A percentile compares a stretch with the other conserved stretches of the same genome.
Evolutionary conservation across 2,329 filamentous ascomycete genomes (phyloP).

Genomic region (Cercospora nicotianae): DNA sequence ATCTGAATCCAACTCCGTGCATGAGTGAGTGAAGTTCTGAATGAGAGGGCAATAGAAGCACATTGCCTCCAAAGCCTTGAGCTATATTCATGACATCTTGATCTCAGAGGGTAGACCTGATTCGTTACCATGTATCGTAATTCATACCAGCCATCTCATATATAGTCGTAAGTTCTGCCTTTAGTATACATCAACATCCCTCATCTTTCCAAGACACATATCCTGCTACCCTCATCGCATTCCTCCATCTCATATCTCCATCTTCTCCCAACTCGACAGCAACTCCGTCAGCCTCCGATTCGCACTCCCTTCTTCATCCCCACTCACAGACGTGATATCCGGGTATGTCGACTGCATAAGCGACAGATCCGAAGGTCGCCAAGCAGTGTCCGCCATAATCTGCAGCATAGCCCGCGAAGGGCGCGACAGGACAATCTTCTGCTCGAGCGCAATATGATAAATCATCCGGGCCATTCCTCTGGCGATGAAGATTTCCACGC

Average conservation of each 20-base stretch:
- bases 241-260: slow-evolving; percentile 4
- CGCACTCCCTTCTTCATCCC: background rate
- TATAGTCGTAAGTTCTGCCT: background rate
- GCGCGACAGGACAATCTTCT: slow-evolving; percentile 5
- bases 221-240: background rate
- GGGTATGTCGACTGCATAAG: slow-evolving; percentile 16
- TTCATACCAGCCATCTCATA: background rate
- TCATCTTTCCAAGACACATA: background rate
- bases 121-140: background rate
- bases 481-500: slow-evolving; percentile 18
- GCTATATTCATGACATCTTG: background rate
- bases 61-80: background rate
- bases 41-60: background rate
- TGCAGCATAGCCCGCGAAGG: slow-evolving; percentile 14
- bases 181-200: background rate
- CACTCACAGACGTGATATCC: slow-evolving; percentile 16
- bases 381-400: slow-evolving; percentile 21
- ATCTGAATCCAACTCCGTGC: background rate
- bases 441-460: slow-evolving; percentile 19
- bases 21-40: background rate
- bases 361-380: slow-evolving; percentile 19
- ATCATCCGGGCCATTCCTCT: slow-evolving; percentile 21
- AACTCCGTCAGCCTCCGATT: slow-evolving; percentile 17
- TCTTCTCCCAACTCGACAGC: slow-evolving; percentile 15
- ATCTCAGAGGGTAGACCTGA: background rate